phyloP scores from a whole-genome alignment of 306 rosid species.

The Fragaria iinumae region DNA sequence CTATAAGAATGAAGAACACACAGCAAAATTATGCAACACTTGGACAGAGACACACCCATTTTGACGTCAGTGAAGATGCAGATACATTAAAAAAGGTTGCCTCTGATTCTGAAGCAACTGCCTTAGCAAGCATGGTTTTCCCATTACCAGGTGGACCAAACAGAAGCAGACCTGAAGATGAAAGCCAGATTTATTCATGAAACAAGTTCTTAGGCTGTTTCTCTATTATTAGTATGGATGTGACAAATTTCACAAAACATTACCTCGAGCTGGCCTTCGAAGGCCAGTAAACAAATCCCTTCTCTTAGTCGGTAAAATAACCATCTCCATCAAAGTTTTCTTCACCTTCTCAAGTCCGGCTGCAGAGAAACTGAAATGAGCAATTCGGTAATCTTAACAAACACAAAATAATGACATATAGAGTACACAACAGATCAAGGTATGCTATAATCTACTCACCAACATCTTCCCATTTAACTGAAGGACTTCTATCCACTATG shows the following conservation, averaged over 20 bases:
- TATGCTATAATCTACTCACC: slow-evolving; percentile 46
- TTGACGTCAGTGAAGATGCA: slow-evolving; percentile 91
- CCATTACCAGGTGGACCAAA: slow-evolving; percentile 99
- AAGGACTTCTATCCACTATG: slow-evolving; percentile 93
- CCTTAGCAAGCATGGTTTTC: slow-evolving; percentile 98
- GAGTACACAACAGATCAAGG: neutral
- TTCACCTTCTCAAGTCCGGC: slow-evolving; percentile 98
- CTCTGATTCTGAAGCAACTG: slow-evolving; percentile 95
- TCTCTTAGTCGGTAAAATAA: slow-evolving; percentile 93
- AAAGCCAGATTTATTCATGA: slow-evolving; percentile 17
- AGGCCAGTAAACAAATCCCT: slow-evolving; percentile 96
- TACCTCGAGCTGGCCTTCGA: slow-evolving; percentile 93
- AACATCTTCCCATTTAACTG: slow-evolving; percentile 94
- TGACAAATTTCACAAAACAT: slow-evolving; percentile 20
- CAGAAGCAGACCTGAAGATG: slow-evolving; percentile 75
- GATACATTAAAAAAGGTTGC: slow-evolving; percentile 93
- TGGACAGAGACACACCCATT: slow-evolving; percentile 70
- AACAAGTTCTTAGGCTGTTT: slow-evolving; percentile 6
- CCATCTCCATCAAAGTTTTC: slow-evolving; percentile 96
- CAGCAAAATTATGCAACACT: slow-evolving; percentile 1
- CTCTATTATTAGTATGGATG: neutral
- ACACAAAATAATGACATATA: neutral
- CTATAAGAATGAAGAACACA: neutral
- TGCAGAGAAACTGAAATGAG: slow-evolving; percentile 42
- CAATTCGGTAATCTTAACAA: slow-evolving; percentile 22